These are phyloP conservation scores for Hypoxylon rubiginosum DNA, from an alignment of 2,329 filamentous ascomycete species.

Conservation along the genomic window DNA sequence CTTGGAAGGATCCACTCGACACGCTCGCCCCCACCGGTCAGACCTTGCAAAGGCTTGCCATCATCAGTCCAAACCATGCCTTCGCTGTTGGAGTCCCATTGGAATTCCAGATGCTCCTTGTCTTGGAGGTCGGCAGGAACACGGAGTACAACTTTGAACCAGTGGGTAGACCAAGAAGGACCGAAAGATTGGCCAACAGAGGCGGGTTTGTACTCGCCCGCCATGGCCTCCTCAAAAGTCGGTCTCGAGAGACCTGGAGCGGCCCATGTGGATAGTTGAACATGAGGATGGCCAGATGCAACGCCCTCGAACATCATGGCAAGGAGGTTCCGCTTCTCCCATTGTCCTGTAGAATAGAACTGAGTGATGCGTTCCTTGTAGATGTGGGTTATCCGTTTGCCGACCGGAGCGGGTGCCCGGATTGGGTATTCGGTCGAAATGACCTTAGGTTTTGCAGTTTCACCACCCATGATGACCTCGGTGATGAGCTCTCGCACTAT, in stretches of 20 bases:
- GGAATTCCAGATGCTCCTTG: slow-evolving; percentile 89
- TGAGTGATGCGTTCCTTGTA: slow-evolving; percentile 86
- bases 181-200: slow-evolving; percentile 85
- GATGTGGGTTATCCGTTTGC: slow-evolving; percentile 86
- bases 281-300: slow-evolving; percentile 76
- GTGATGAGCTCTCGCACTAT: slow-evolving; percentile 25
- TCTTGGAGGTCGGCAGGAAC: slow-evolving; percentile 79
- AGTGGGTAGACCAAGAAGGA: slow-evolving; percentile 97
- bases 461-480: slow-evolving; percentile 64
- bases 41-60: slow-evolving; percentile 89
- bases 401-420: slow-evolving; percentile 68
- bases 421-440: slow-evolving; percentile 65
- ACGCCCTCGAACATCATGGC: slow-evolving; percentile 80
- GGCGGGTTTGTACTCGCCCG: slow-evolving; percentile 80
- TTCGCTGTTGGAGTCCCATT: slow-evolving; percentile 96
- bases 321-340: slow-evolving; percentile 79
- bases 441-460: slow-evolving; percentile 59
- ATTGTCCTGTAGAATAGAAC: slow-evolving; percentile 85
- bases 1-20: slow-evolving; percentile 92
- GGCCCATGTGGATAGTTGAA: slow-evolving; percentile 89
- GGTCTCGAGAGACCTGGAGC: slow-evolving; percentile 84
- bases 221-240: slow-evolving; percentile 85
- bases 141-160: slow-evolving; percentile 88
- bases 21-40: slow-evolving; percentile 90
- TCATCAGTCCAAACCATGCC: slow-evolving; percentile 94